Percentiles rank a stretch among this genome's conserved stretches.
These are phyloP conservation scores for Phytopythium kandeliae DNA, from an alignment of 352 stramenopile species.

Conservation along the genomic window DNA sequence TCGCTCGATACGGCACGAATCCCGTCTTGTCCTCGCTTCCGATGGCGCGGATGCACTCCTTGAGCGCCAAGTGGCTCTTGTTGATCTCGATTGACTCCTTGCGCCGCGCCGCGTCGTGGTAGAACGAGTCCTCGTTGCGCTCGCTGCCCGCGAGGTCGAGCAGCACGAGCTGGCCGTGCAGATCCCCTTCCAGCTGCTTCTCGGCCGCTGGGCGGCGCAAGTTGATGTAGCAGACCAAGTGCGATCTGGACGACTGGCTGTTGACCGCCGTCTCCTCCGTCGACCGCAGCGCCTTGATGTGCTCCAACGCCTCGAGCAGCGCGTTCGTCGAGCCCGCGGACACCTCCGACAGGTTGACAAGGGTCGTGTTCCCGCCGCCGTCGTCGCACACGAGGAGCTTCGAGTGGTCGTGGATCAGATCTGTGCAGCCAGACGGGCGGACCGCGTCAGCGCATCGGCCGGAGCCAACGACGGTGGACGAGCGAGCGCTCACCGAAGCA, in stretches of 20 bases:
- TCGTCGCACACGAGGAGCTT: constrained; percentile 76
- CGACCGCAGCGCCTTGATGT: constrained; percentile 61
- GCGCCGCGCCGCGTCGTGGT: constrained; percentile 61
- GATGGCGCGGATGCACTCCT: constrained; percentile 76
- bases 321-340: constrained; percentile 51
- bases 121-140: constrained; percentile 72
- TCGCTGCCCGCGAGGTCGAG: constrained; percentile 74
- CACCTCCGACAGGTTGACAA: constrained; percentile 56
- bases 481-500: constrained; percentile 33
- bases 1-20: constrained; percentile 65
- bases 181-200: constrained; percentile 12
- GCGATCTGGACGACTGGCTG: constrained; percentile 63
- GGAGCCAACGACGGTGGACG: not conserved
- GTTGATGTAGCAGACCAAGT: constrained; percentile 66
- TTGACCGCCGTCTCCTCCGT: constrained; percentile 82
- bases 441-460: not conserved
- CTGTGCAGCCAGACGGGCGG: constrained; percentile 7
- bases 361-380: constrained; percentile 46
- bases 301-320: constrained; percentile 52
- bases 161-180: constrained; percentile 46
- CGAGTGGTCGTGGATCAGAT: constrained; percentile 36
- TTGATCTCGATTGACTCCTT: constrained; percentile 84
- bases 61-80: constrained; percentile 74
- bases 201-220: constrained; percentile 18
- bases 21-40: constrained; percentile 43